phyloP scores from a whole-genome alignment of 305 asterid genomes.

The Fraxinus velutina region DNA sequence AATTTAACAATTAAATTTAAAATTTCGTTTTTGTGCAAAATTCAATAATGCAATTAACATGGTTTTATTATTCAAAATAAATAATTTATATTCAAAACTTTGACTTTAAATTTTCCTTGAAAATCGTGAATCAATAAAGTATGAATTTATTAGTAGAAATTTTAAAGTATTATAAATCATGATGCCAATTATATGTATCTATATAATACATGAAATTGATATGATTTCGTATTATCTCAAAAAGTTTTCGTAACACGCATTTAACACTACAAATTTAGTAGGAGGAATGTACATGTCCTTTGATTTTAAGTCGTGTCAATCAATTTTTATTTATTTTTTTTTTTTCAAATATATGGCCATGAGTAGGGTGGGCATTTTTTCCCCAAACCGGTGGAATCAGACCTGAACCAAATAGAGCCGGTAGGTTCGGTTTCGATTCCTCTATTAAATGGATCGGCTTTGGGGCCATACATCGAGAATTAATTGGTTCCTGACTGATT shows the following conservation, averaged over 20 bases:
- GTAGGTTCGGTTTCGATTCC: not conserved
- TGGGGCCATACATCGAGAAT: not conserved
- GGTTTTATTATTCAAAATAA: not conserved
- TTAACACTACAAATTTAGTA: not conserved
- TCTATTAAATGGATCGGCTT: not conserved
- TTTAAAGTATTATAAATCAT: not conserved
- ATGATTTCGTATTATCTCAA: not conserved
- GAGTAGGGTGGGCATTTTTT: not conserved
- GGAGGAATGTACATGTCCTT: not conserved
- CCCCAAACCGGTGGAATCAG: not conserved
- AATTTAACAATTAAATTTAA: not conserved
- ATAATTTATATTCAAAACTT: not conserved
- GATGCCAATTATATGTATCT: not conserved
- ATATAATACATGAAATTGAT: not conserved
- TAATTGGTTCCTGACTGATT: not conserved
- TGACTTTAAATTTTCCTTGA: not conserved
- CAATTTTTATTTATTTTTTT: not conserved
- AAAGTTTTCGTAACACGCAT: not conserved
- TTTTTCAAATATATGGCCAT: not conserved
- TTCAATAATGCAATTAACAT: not conserved
- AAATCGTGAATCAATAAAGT: not conserved
- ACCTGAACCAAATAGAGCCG: not conserved
- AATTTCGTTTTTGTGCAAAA: not conserved
- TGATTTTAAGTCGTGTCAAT: not conserved
- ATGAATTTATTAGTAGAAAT: not conserved